Evolutionary conservation across 2,329 filamentous ascomycete species (phyloP).

Genomic region (Talaromyces islandicus): DNA sequence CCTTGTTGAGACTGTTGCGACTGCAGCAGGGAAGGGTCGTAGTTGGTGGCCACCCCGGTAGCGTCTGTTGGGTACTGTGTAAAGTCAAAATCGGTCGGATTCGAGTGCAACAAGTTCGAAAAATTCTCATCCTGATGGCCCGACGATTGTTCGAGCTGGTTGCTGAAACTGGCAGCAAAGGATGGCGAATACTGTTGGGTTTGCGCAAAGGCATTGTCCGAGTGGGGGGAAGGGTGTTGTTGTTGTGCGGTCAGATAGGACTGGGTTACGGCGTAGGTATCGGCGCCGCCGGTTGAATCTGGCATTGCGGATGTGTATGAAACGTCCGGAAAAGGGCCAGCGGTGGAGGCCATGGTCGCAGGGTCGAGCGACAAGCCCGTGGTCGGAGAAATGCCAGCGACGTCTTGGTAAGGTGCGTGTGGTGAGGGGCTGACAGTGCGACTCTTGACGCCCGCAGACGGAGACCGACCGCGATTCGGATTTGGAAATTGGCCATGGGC

Average conservation of each 20-base stretch:
- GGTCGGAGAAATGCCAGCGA: conserved; percentile 11
- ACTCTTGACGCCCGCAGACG: conserved; percentile 30
- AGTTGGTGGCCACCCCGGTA: conserved; percentile 26
- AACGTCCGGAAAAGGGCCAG: conserved; percentile 24
- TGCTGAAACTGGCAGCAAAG: conserved; percentile 31
- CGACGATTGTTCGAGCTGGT: conserved; percentile 29
- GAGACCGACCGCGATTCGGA: conserved; percentile 29
- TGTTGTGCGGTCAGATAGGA: conserved; percentile 30
- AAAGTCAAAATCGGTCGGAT: conserved; percentile 33
- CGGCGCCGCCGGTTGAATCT: conserved; percentile 19
- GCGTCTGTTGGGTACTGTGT: conserved; percentile 31
- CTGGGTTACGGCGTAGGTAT: conserved; percentile 29
- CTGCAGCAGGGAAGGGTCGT: conserved; percentile 32
- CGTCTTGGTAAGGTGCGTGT: conserved; percentile 31
- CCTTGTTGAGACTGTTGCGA: conserved; percentile 23
- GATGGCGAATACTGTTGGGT: conserved; percentile 29
- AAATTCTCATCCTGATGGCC: conserved; percentile 30
- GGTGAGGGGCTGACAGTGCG: conserved; percentile 39
- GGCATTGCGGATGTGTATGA: conserved; percentile 25
- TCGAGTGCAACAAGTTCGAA: conserved; percentile 35
- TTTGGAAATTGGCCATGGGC: conserved; percentile 7
- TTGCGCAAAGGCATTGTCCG: conserved; percentile 29
- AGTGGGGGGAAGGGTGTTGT: conserved; percentile 21
- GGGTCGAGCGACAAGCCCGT: conserved; percentile 30
- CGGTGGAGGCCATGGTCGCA: conserved; percentile 23